phyloP scores from a whole-genome alignment of 768 basidiomycete species.

The Russula lepida region DNA sequence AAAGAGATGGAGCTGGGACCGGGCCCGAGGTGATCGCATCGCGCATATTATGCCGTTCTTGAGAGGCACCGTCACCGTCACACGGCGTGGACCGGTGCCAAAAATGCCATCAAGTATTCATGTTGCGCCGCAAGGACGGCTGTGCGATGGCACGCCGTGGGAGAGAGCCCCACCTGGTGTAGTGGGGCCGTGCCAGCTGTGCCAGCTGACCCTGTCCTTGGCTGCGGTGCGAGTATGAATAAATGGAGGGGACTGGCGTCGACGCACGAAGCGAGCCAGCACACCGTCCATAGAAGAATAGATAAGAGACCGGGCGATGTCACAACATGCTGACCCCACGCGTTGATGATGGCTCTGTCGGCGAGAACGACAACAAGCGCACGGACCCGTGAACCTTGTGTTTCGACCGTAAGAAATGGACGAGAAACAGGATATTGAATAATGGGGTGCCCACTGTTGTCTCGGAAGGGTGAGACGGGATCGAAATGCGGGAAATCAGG shows the following conservation, averaged over 20 bases:
- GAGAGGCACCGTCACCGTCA: background rate
- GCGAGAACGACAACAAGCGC: slow-evolving; percentile 21
- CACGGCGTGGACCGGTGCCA: background rate
- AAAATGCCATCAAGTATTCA: slow-evolving; percentile 1
- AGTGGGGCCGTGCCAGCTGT: slow-evolving; percentile 10
- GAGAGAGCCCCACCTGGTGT: slow-evolving; percentile 1
- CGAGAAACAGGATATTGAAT: background rate
- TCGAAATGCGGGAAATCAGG: slow-evolving; percentile 16
- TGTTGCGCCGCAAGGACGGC: slow-evolving; percentile 1
- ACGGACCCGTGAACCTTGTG: slow-evolving; percentile 20
- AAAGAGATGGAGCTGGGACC: background rate
- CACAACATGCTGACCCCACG: slow-evolving; percentile 21
- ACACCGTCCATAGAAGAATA: slow-evolving; percentile 15
- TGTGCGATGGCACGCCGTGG: slow-evolving; percentile 11
- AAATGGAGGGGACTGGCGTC: slow-evolving; percentile 5
- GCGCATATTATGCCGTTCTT: background rate
- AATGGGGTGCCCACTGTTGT: background rate
- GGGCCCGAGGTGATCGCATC: background rate
- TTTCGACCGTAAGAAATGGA: slow-evolving; percentile 9
- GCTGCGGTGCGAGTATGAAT: background rate
- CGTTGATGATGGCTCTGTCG: slow-evolving; percentile 19
- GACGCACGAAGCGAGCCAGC: slow-evolving; percentile 1
- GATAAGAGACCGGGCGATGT: slow-evolving; percentile 20
- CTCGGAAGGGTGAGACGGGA: slow-evolving; percentile 11
- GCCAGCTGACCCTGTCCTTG: slow-evolving; percentile 1